These are phyloP conservation scores for Mucor sp. DNA, from an alignment of 371 early-diverging fungal species.

Conservation along the genomic window DNA sequence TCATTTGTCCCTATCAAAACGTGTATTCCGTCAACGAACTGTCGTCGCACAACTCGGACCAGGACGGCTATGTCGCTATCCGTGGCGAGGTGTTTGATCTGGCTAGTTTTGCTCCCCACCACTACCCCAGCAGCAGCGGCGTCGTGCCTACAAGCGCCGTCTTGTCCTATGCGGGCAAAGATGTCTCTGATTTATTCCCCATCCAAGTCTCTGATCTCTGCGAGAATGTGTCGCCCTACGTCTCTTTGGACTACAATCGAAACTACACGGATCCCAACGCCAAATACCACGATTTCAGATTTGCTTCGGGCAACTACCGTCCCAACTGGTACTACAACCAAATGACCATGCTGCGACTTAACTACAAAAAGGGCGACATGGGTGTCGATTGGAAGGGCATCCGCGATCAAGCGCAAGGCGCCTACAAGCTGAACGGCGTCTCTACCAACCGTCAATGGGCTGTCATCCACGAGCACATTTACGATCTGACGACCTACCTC, in stretches of 20 bases:
- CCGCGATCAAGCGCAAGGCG: slow-evolving; percentile 31
- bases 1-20: slow-evolving; percentile 86
- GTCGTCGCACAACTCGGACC: slow-evolving; percentile 34
- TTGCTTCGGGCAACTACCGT: slow-evolving; percentile 35
- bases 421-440: slow-evolving; percentile 32
- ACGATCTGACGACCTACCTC: slow-evolving; percentile 64
- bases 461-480: slow-evolving; percentile 59
- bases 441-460: slow-evolving; percentile 52
- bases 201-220: slow-evolving; percentile 69
- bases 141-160: slow-evolving; percentile 54
- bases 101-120: slow-evolving; percentile 58
- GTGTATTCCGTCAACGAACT: slow-evolving; percentile 68
- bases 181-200: slow-evolving; percentile 72
- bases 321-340: slow-evolving; percentile 54
- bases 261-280: slow-evolving; percentile 48
- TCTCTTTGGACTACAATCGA: slow-evolving; percentile 41
- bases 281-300: slow-evolving; percentile 49
- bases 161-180: slow-evolving; percentile 65
- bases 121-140: slow-evolving; percentile 56
- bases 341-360: slow-evolving; percentile 40
- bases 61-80: slow-evolving; percentile 57
- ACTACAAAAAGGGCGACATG: slow-evolving; percentile 48
- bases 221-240: slow-evolving; percentile 32
- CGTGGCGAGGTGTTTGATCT: slow-evolving; percentile 80
- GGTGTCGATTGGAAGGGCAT: slow-evolving; percentile 39